Evolutionary conservation across 2,329 filamentous ascomycete species (phyloP).

Genomic region (Ophiostoma angusticollis): DNA sequence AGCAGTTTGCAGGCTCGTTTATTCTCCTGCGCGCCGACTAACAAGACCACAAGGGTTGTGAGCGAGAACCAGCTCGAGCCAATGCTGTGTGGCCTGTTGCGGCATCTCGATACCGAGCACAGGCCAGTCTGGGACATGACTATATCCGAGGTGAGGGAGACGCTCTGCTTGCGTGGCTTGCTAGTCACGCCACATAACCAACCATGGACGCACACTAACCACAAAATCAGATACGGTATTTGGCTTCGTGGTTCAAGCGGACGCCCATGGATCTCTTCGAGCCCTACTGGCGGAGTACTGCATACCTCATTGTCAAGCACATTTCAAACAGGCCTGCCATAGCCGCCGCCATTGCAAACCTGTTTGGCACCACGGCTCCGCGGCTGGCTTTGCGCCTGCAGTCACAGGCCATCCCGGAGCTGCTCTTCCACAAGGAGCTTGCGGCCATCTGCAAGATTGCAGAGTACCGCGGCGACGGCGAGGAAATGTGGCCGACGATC

Average conservation of each 20-base stretch:
- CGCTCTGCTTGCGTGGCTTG: no score
- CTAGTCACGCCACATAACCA: background rate
- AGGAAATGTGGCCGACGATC: constrained; percentile 44
- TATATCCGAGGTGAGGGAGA: constrained; percentile 8
- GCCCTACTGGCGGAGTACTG: constrained; percentile 81
- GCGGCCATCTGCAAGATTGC: constrained; percentile 59
- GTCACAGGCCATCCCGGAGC: constrained; percentile 68
- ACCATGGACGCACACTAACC: background rate
- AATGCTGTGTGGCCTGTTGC: constrained; percentile 10
- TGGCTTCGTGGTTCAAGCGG: constrained; percentile 52
- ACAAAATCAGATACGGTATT: constrained; percentile 40
- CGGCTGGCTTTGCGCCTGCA: constrained; percentile 68
- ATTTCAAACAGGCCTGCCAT: constrained; percentile 71
- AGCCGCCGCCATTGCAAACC: constrained; percentile 64
- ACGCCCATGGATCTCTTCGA: constrained; percentile 59
- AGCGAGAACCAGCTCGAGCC: constrained; percentile 12
- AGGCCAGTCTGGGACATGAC: constrained; percentile 9
- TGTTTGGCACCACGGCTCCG: constrained; percentile 62
- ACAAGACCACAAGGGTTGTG: constrained; percentile 6
- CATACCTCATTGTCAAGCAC: constrained; percentile 71
- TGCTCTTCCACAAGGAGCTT: constrained; percentile 66
- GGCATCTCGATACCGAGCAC: constrained; percentile 7
- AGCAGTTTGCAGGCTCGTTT: background rate
- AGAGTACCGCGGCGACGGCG: constrained; percentile 53
- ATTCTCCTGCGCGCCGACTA: background rate